Evolutionary conservation across 1,139 yeast genomes (phyloP).

Genomic region (Nakaseomyces glabratus): DNA sequence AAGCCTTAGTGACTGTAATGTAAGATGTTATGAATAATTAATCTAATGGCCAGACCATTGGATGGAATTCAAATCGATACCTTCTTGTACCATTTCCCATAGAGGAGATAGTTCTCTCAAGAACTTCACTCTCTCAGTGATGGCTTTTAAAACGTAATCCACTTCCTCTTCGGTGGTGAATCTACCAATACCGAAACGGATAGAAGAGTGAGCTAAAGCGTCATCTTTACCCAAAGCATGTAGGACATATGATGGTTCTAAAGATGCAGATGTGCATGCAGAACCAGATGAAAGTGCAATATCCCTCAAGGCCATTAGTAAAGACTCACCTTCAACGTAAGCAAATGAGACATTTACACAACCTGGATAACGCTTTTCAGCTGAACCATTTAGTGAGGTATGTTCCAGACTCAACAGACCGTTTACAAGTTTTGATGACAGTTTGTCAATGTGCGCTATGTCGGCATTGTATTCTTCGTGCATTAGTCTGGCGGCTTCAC

Average conservation of each 20-base stretch:
- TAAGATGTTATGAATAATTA: not conserved
- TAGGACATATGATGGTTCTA: constrained; percentile 93
- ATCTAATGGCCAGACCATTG: constrained; percentile 92
- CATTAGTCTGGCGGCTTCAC: constrained; percentile 91
- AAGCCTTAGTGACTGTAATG: no score
- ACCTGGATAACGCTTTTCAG: constrained; percentile 67
- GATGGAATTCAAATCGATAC: constrained; percentile 84
- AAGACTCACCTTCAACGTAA: constrained; percentile 94
- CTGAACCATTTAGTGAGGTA: constrained; percentile 83
- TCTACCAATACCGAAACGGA: constrained; percentile 94
- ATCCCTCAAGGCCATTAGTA: constrained; percentile 94
- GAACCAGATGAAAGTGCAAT: constrained; percentile 95
- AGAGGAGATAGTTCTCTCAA: constrained; percentile 89
- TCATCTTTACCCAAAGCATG: constrained; percentile 98
- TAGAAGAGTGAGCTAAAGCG: constrained; percentile 94
- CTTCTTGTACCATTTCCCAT: constrained; percentile 99
- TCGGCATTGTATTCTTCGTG: constrained; percentile 67
- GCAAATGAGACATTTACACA: constrained; percentile 96
- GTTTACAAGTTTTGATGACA: constrained; percentile 62
- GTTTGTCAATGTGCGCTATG: constrained; percentile 52
- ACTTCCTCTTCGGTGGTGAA: constrained; percentile 94
- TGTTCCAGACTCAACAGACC: constrained; percentile 78
- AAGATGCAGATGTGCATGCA: constrained; percentile 98
- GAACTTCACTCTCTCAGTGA: constrained; percentile 80
- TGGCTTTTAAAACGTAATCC: constrained; percentile 85